Conservation (phyloP, 306 rosid species). For the Prunus kanzakura region DNA sequence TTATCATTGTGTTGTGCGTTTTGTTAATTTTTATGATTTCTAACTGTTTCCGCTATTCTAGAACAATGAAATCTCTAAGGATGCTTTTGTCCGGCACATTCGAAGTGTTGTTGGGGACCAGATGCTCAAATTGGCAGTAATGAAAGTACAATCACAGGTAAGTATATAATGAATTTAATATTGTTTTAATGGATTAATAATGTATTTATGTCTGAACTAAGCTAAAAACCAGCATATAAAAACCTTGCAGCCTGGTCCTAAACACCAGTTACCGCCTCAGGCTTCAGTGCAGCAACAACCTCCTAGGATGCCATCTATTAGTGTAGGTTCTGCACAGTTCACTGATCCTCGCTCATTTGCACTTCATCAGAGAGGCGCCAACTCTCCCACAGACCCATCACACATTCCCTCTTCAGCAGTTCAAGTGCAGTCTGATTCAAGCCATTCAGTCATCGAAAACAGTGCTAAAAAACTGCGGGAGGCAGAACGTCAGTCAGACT, state of each 20-base stretch:
- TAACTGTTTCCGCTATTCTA: constrained; percentile 31
- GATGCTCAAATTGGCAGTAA: constrained; percentile 76
- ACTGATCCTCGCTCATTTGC: constrained; percentile 70
- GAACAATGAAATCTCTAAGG: constrained; percentile 85
- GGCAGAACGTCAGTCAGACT: constrained; percentile 43
- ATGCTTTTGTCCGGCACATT: constrained; percentile 71
- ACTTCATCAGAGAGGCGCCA: constrained; percentile 68
- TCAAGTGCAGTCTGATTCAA: constrained; percentile 40
- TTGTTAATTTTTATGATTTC: constrained; percentile 26
- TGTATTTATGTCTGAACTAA: not conserved
- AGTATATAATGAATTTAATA: constrained; percentile 14
- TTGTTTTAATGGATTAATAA: not conserved
- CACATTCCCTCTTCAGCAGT: constrained; percentile 36
- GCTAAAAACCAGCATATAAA: not conserved
- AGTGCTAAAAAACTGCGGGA: constrained; percentile 50
- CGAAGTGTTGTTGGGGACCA: constrained; percentile 83
- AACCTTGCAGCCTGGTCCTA: constrained; percentile 21
- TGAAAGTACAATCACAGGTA: constrained; percentile 70
- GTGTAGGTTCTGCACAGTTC: constrained; percentile 52
- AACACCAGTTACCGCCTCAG: constrained; percentile 39
- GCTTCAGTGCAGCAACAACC: constrained; percentile 54
- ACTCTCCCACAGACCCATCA: constrained; percentile 54
- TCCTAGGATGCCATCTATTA: constrained; percentile 56
- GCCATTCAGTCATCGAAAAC: constrained; percentile 40
- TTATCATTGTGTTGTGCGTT: constrained; percentile 17